Base-by-base conservation (phyloP, 2,329 filamentous ascomycete species). In the Hypocreales sp. region DNA sequence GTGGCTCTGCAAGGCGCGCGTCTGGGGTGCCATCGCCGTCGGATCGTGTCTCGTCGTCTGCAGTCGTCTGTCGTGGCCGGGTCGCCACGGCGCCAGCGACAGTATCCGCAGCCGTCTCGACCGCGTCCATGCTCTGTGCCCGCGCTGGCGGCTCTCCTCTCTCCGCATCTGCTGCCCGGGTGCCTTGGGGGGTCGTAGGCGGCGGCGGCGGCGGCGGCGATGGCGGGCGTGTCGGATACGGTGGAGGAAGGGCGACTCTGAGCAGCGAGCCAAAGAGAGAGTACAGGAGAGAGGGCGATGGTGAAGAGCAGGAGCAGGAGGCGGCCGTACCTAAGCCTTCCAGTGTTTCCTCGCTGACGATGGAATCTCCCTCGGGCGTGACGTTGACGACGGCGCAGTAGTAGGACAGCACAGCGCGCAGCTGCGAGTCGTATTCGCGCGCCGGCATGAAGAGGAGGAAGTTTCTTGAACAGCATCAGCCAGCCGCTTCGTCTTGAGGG, bases 331-430 rank as follows among this genome's bases (percentile, higher is more conserved):
- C 87, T 86, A 92, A 64, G 59, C 86, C 81, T 66, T 92, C 72
- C 47, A 93, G 70, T 49, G 77, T 79, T 51, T 93, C 83, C 59
- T 92, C 86, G 60, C 77, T 82, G 44, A 95, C 76, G 44, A 81
- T 67, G 40, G 90, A 90, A 60, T 95, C 90, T 52, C 90, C 90
- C 64, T 98, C 90, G 34, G 83, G 66, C 45, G 82, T 93, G 49
- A 98, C 65, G 53, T 80, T 84, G 47, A 92, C 75, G 40, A 87
- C 81, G 26, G 83, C 79, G 32, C 80, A 77, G 55, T 93, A 98
- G 56, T 92, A 95, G 27, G 82, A 86, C 41, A 94, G 63, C 30
- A 94, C 79, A 28, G 81, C 75, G 46, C 76, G 73, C 24, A 98
- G 67, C 37, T 79, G 77, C 15, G 79, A 72, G 31, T 67, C 65